Evolutionary conservation across 2,329 filamentous ascomycete species (phyloP), one percentile per base, ranked within the genome.

Genomic region (Septoria petroselini): DNA sequence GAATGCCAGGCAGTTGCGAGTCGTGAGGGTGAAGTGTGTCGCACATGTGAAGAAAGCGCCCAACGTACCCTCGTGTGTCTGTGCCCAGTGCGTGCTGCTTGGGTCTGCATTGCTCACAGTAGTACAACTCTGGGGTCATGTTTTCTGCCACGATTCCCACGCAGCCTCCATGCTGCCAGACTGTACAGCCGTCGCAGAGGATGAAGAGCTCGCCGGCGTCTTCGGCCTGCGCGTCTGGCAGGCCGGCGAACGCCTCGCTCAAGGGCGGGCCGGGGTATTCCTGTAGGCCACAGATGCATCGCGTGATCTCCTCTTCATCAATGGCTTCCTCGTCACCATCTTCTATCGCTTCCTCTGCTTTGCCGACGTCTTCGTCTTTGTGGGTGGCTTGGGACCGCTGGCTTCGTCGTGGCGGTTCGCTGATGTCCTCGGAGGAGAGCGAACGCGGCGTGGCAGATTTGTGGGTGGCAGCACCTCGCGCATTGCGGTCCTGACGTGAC

Each of bases 141-240:
- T 88, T 85, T 70, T 95, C 91, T 60, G 93, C 93, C 74, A 95
- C 90, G 65, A 98, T 95, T 53, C 93, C 91, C 52, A 98, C 91
- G 66, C 93, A 98, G 53, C 91, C 91, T 63, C 93, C 93, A 68
- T 98, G 93, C 70, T 98, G 93, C 93, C 91, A 98, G 57, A 97
- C 93, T 68, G 95, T 94, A 76, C 93, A 98, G 58, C 88, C 78
- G 72, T 97, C 93, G 79, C 93, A 98, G 75, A 97, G 91, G 59
- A 98, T 91, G 71, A 96, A 98, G 71, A 97, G 86, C 44, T 91
- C 91, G 37, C 91, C 93, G 59, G 91, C 79, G 58, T 97, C 91
- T 64, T 95, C 90, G 25, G 84, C 82, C 56, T 88, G 76, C 57
- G 75, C 64, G 53, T 79, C 76, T n/a, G 56, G 50, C n/a, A 60